These are phyloP conservation scores for Metschnikowia arizonensis DNA, from an alignment of 805 yeast genomes.

Conservation along the genomic window DNA sequence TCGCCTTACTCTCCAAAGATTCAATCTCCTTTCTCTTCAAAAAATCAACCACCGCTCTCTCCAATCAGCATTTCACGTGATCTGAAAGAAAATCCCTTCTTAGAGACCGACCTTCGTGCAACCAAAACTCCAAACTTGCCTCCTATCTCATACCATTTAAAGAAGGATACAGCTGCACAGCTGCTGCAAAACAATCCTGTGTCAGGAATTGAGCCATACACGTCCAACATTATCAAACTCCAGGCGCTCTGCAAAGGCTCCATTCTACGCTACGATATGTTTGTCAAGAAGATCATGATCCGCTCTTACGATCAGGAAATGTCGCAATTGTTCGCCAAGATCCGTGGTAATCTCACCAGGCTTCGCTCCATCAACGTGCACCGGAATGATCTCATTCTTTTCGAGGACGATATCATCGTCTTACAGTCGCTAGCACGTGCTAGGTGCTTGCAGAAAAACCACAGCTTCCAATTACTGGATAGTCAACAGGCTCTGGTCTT, in stretches of 20 bases:
- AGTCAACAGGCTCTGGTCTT: slow-evolving; percentile 2
- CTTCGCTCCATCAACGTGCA: slow-evolving; percentile 30
- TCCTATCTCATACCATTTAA: neutral
- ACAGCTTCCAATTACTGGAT: neutral
- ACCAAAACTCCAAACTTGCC: slow-evolving; percentile 2
- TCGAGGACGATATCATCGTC: slow-evolving; percentile 29
- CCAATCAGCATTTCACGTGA: neutral
- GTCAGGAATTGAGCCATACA: slow-evolving; percentile 2
- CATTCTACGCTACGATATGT: slow-evolving; percentile 56
- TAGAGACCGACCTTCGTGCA: slow-evolving; percentile 1
- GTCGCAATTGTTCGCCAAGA: slow-evolving; percentile 44
- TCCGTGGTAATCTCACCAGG: slow-evolving; percentile 46
- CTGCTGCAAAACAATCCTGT: too few relatives aligned
- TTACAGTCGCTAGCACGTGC: slow-evolving; percentile 40
- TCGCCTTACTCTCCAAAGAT: too few relatives aligned
- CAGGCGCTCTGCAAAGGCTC: slow-evolving; percentile 75
- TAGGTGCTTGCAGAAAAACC: slow-evolving; percentile 14
- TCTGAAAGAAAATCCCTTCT: neutral
- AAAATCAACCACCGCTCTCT: neutral
- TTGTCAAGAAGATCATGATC: slow-evolving; percentile 59
- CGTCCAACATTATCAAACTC: slow-evolving; percentile 41
- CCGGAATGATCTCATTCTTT: slow-evolving; percentile 30
- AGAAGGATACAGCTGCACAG: neutral
- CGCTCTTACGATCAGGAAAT: slow-evolving; percentile 53
- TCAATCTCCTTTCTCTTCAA: neutral